Percentiles rank a stretch among this genome's conserved stretches.
Conservation (phyloP, 2,329 filamentous ascomycete genomes). For the Exophiala bonariae region DNA sequence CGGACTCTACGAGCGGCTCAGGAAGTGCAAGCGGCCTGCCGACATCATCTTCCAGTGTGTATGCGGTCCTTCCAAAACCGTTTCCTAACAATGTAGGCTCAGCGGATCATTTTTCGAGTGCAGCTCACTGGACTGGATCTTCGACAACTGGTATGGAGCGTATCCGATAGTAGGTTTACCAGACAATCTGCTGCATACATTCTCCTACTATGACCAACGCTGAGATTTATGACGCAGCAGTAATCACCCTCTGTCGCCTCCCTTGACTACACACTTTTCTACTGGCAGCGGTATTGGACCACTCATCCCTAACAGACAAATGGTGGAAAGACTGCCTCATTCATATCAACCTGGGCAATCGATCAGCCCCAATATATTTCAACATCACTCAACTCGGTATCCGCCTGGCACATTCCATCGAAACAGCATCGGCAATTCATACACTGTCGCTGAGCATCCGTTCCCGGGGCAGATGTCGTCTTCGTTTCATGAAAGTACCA, state of each 20-base stretch:
- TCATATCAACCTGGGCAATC: constrained; percentile 14
- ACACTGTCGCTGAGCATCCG: constrained; percentile 31
- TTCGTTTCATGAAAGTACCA: constrained; percentile 13
- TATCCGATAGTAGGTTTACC: constrained; percentile 42
- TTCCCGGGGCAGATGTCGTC: constrained; percentile 16
- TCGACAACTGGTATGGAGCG: constrained; percentile 22
- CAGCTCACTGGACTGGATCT: constrained; percentile 21
- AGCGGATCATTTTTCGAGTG: constrained; percentile 23
- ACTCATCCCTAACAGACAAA: constrained; percentile 40
- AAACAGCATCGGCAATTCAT: constrained; percentile 17
- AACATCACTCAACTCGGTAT: constrained; percentile 12
- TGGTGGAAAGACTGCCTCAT: constrained; percentile 34
- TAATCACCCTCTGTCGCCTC: constrained; percentile 24
- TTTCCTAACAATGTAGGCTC: constrained; percentile 32
- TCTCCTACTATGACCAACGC: constrained; percentile 10
- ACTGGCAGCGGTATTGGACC: constrained; percentile 20
- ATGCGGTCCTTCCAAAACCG: constrained; percentile 38
- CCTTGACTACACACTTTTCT: constrained; percentile 13
- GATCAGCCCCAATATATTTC: constrained; percentile 18
- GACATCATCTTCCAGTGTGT: constrained; percentile 50
- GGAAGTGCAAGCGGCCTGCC: constrained; percentile 54
- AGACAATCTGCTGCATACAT: neutral
- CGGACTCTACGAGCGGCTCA: constrained; percentile 57
- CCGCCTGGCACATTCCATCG: constrained; percentile 11
- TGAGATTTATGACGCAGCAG: constrained; percentile 17